Percentiles rank a stretch among this genome's conserved stretches.
These are phyloP conservation scores for Penicillium robsamsonii DNA, from an alignment of 495 filamentous ascomycete species.

Conservation along the genomic window DNA sequence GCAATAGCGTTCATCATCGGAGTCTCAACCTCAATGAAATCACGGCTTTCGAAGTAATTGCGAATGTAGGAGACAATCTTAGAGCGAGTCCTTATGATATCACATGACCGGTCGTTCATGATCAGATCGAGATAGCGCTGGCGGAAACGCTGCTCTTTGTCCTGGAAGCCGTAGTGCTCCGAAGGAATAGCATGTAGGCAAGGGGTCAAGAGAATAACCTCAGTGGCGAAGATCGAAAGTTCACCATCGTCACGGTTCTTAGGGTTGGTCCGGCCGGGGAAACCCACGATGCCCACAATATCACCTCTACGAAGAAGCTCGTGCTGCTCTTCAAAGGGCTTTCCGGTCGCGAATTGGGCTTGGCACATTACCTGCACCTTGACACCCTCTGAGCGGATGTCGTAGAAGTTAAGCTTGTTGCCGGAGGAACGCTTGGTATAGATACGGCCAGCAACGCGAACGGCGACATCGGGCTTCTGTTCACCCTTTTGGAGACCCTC, in stretches of 20 bases:
- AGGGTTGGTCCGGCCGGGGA: slow-evolving; percentile 83
- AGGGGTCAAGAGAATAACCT: slow-evolving; percentile 80
- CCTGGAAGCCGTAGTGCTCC: slow-evolving; percentile 90
- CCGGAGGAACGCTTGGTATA: slow-evolving; percentile 83
- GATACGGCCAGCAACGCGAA: slow-evolving; percentile 80
- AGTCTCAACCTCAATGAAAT: slow-evolving; percentile 94
- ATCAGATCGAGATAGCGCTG: slow-evolving; percentile 93
- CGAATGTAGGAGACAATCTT: slow-evolving; percentile 86
- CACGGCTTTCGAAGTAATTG: slow-evolving; percentile 76
- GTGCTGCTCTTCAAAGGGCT: slow-evolving; percentile 79
- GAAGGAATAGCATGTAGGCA: slow-evolving; percentile 92
- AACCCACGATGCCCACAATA: slow-evolving; percentile 85
- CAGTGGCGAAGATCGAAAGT: slow-evolving; percentile 87
- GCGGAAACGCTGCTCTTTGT: slow-evolving; percentile 87
- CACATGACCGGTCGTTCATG: slow-evolving; percentile 82
- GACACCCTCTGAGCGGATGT: slow-evolving; percentile 78
- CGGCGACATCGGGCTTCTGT: slow-evolving; percentile 63
- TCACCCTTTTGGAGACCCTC: slow-evolving; percentile 82
- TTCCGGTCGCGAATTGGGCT: slow-evolving; percentile 63
- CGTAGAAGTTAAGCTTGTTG: slow-evolving; percentile 89
- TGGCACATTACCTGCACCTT: slow-evolving; percentile 92
- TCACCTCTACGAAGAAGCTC: slow-evolving; percentile 88
- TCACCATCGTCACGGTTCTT: slow-evolving; percentile 86
- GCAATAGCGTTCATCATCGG: slow-evolving; percentile 97
- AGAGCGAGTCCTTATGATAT: slow-evolving; percentile 77